Evolutionary conservation across 495 filamentous ascomycete genomes (phyloP).

Genomic region (Collariella sp.): DNA sequence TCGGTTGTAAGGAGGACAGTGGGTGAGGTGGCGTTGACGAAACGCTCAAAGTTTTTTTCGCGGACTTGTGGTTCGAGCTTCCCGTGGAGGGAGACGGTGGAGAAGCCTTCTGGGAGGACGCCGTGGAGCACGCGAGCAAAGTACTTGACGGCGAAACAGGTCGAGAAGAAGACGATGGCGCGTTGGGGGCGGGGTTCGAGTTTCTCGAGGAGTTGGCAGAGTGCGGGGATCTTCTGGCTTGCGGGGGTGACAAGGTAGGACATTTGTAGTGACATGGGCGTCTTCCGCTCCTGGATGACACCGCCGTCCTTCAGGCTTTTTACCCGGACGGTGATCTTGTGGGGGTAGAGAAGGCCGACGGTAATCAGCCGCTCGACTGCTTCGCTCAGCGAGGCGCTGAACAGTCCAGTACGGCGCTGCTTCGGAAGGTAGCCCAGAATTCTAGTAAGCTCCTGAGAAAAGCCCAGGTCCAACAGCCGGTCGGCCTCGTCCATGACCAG

Average conservation of each 20-base stretch:
- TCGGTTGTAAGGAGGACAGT: constrained; percentile 66
- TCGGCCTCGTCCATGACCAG: constrained; percentile 94
- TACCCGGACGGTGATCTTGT: constrained; percentile 88
- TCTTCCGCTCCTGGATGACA: constrained; percentile 72
- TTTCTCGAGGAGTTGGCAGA: constrained; percentile 59
- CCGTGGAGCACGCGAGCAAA: constrained; percentile 66
- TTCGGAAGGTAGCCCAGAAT: constrained; percentile 83
- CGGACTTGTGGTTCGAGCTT: constrained; percentile 72
- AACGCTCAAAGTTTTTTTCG: constrained; percentile 30
- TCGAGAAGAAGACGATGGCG: constrained; percentile 89
- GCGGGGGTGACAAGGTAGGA: constrained; percentile 69
- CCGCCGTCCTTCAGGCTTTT: constrained; percentile 51
- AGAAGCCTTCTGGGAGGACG: constrained; percentile 54
- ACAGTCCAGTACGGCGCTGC: constrained; percentile 85
- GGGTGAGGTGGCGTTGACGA: constrained; percentile 58
- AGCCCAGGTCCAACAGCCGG: constrained; percentile 85
- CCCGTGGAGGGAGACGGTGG: constrained; percentile 75
- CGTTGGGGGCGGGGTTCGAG: constrained; percentile 67
- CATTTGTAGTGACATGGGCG: constrained; percentile 85
- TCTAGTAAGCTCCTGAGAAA: constrained; percentile 78
- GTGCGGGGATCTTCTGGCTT: constrained; percentile 63
- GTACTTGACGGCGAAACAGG: constrained; percentile 92
- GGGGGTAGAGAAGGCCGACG: constrained; percentile 85
- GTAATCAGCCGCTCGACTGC: constrained; percentile 86
- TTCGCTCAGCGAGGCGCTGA: constrained; percentile 87